Evolutionary conservation across 1,284 basidiomycete species (phyloP).

Genomic region (Cutaneotrichosporon arboriforme): DNA sequence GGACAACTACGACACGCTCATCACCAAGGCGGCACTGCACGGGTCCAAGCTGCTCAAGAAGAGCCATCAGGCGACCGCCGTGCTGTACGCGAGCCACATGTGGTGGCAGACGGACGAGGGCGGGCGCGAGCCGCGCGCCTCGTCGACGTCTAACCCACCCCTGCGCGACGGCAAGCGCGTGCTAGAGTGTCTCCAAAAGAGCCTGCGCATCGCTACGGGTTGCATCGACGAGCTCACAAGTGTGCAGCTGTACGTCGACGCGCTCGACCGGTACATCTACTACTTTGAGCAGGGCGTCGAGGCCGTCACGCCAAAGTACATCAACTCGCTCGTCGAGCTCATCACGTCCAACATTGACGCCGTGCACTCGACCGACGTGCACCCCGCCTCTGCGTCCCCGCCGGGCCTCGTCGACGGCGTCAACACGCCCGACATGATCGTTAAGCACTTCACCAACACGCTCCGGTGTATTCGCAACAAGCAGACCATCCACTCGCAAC

Average conservation of each 20-base stretch:
- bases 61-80: slow-evolving; percentile 88
- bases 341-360: slow-evolving; percentile 86
- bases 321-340: slow-evolving; percentile 86
- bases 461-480: slow-evolving; percentile 64
- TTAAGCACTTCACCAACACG: slow-evolving; percentile 80
- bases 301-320: slow-evolving; percentile 86
- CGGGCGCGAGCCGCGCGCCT: slow-evolving; percentile 29
- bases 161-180: slow-evolving; percentile 92
- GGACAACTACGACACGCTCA: slow-evolving; percentile 91
- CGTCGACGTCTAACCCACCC: slow-evolving; percentile 50
- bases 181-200: slow-evolving; percentile 89
- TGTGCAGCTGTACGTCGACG: slow-evolving; percentile 87
- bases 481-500: slow-evolving; percentile 31
- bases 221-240: slow-evolving; percentile 92
- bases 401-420: slow-evolving; percentile 83
- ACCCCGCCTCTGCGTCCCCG: slow-evolving; percentile 70
- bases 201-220: slow-evolving; percentile 83
- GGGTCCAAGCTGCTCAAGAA: slow-evolving; percentile 91
- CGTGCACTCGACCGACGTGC: slow-evolving; percentile 73
- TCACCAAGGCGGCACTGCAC: slow-evolving; percentile 91
- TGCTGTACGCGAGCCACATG: slow-evolving; percentile 87
- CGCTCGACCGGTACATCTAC: slow-evolving; percentile 84
- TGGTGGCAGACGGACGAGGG: slow-evolving; percentile 81
- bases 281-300: slow-evolving; percentile 87
- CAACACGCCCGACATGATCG: slow-evolving; percentile 83